These are phyloP conservation scores for Athelia sp. DNA, from an alignment of 1,284 basidiomycete genomes.

Conservation along the genomic window DNA sequence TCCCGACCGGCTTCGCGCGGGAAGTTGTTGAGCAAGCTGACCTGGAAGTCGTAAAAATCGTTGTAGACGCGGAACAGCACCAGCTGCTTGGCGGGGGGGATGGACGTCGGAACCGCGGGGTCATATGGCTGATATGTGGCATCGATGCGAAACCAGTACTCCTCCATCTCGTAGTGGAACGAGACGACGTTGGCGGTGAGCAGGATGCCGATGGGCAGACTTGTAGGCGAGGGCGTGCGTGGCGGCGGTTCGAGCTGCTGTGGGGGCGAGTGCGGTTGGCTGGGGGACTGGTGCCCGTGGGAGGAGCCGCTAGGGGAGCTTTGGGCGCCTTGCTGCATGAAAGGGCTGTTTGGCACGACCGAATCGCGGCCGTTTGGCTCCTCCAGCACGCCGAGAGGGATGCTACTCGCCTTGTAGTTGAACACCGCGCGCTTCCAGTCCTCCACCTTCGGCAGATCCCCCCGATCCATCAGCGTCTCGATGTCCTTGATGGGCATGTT, in stretches of 20 bases:
- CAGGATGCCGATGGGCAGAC: constrained; percentile 78
- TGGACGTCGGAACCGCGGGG: constrained; percentile 40
- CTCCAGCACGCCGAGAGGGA: constrained; percentile 89
- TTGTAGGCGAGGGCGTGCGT: constrained; percentile 30
- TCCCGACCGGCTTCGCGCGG: constrained; percentile 85
- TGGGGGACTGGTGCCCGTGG: constrained; percentile 19
- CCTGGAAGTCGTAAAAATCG: constrained; percentile 98
- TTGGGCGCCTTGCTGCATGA: constrained; percentile 20
- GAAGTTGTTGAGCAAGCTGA: constrained; percentile 80
- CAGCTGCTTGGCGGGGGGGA: constrained; percentile 74
- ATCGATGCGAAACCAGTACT: constrained; percentile 97
- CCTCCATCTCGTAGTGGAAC: constrained; percentile 93
- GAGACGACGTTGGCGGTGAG: constrained; percentile 89
- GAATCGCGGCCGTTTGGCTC: constrained; percentile 41
- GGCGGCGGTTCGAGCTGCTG: constrained; percentile 13
- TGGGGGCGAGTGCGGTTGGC: constrained; percentile 18
- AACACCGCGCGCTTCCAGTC: constrained; percentile 98
- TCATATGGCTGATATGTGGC: constrained; percentile 83
- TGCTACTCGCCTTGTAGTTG: constrained; percentile 94
- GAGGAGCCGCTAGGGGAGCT: background rate
- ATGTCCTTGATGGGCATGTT: constrained; percentile 74
- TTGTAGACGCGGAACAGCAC: constrained; percentile 95
- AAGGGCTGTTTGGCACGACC: constrained; percentile 36
- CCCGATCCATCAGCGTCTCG: constrained; percentile 75
- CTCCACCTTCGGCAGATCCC: constrained; percentile 89